A percentile compares a stretch with the other conserved stretches of the same genome.
These are phyloP conservation scores for Hyaloperonospora brassicae DNA, from an alignment of 352 stramenopile genomes.

Conservation along the genomic window DNA sequence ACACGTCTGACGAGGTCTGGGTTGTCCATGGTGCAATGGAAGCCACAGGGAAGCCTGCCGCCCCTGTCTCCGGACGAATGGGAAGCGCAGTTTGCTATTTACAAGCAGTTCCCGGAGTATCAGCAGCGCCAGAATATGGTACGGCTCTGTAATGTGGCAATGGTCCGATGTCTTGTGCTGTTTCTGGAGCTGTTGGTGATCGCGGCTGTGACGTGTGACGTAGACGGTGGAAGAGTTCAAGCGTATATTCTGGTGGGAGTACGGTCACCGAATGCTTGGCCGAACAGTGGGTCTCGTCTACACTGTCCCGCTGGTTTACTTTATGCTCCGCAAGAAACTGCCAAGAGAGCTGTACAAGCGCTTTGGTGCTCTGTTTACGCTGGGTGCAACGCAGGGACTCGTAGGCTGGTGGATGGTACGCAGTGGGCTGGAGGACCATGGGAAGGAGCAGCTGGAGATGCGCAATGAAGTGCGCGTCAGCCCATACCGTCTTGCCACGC, in stretches of 20 bases:
- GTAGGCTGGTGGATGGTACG: constrained; percentile 99
- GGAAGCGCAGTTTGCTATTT: constrained; percentile 94
- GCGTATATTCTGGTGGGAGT: constrained; percentile 95
- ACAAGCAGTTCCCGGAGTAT: constrained; percentile 98
- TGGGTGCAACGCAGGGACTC: constrained; percentile 58
- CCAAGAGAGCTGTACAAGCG: constrained; percentile 62
- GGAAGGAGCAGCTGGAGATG: constrained; percentile 62
- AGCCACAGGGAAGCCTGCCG: constrained; percentile 88
- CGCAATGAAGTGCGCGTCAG: constrained; percentile 95
- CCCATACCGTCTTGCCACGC: constrained; percentile 93
- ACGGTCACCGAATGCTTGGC: constrained; percentile 96
- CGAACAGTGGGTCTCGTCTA: constrained; percentile 92
- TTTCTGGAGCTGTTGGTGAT: too few species aligned
- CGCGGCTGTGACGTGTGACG: too few species aligned
- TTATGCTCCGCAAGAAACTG: constrained; percentile 77
- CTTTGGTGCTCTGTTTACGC: constrained; percentile 53
- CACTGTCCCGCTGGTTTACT: constrained; percentile 89
- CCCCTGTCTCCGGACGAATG: constrained; percentile 91
- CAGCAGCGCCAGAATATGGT: constrained; percentile 91
- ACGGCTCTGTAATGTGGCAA: constrained; percentile 4
- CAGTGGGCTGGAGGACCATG: constrained; percentile 93
- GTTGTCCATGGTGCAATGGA: constrained; percentile 97
- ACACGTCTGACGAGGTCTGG: constrained; percentile 96
- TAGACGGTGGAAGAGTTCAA: constrained; percentile 98
- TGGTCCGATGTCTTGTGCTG: constrained; percentile 1